Evolutionary conservation across 331 rosid species (phyloP).

Genomic region (Rosa hybrid): DNA sequence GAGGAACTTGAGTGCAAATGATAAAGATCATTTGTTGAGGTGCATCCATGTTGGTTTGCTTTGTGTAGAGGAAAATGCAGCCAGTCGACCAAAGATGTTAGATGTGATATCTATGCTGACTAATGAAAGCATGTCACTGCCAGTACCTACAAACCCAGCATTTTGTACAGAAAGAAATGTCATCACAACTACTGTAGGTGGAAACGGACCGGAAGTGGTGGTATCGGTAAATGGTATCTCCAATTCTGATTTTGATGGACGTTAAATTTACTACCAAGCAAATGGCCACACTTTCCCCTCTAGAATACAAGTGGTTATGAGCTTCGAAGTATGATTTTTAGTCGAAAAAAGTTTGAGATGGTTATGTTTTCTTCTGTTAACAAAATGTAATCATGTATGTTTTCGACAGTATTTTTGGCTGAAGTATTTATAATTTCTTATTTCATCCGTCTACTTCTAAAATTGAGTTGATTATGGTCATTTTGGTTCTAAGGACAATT

Average conservation of each 20-base stretch:
- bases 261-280: not conserved
- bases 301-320: no score
- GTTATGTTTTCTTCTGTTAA: no score
- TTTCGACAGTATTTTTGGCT: not conserved
- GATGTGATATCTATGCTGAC: conserved; percentile 15
- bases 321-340: no score
- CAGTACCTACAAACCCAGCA: not conserved
- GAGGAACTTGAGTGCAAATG: not conserved
- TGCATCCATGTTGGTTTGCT: conserved; percentile 3
- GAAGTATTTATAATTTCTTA: no score
- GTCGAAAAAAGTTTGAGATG: no score
- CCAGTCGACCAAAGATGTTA: not conserved
- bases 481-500: no score
- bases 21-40: not conserved
- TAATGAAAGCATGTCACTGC: conserved; percentile 8
- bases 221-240: not conserved
- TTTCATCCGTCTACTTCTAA: no score
- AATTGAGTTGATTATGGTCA: no score
- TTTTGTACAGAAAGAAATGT: not conserved
- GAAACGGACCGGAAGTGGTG: not conserved
- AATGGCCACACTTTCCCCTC: no score
- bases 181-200: no score
- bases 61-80: not conserved
- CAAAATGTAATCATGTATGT: not conserved
- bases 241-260: not conserved